Evolutionary conservation across 805 yeast genomes (phyloP).

Genomic region (Hanseniaspora lindneri): DNA sequence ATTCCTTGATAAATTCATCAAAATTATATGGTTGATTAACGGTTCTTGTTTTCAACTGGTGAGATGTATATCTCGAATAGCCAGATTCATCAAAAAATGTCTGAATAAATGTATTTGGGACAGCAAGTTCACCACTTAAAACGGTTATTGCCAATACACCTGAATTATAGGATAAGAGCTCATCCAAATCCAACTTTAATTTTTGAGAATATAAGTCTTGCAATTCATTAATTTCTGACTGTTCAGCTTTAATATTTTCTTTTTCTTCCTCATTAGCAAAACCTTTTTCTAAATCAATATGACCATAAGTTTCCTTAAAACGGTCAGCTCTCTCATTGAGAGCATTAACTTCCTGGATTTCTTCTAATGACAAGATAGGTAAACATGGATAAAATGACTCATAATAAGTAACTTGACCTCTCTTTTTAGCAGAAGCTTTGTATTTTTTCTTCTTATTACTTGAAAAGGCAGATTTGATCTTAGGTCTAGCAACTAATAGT

Average conservation of each 20-base stretch:
- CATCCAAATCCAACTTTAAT: constrained; percentile 44
- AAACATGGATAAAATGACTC: constrained; percentile 74
- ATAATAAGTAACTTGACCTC: constrained; percentile 59
- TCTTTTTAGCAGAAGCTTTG: constrained; percentile 16
- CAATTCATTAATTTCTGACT: constrained; percentile 27
- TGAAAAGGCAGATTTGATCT: constrained; percentile 42
- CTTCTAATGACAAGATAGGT: constrained; percentile 69
- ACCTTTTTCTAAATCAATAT: constrained; percentile 28
- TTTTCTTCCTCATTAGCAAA: constrained; percentile 23
- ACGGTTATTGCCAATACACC: constrained; percentile 70
- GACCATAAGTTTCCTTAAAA: constrained; percentile 27
- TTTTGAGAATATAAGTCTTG: constrained; percentile 34
- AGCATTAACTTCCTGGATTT: constrained; percentile 45
- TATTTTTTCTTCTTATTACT: constrained; percentile 21
- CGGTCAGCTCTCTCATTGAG: constrained; percentile 31
- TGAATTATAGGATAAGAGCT: constrained; percentile 46
- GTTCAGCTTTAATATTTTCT: constrained; percentile 26
- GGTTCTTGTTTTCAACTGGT: constrained; percentile 33
- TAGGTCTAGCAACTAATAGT: constrained; percentile 49
- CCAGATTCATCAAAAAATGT: constrained; percentile 67
- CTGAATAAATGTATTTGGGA: constrained; percentile 55
- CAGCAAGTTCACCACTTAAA: constrained; percentile 43
- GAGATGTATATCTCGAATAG: constrained; percentile 49
- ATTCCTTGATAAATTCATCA: constrained; percentile 65
- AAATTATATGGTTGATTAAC: constrained; percentile 42